Evolutionary conservation across 1,284 basidiomycete genomes (phyloP), one percentile per base, ranked within the genome.

Genomic region (Cryptococcus amylolentus): DNA sequence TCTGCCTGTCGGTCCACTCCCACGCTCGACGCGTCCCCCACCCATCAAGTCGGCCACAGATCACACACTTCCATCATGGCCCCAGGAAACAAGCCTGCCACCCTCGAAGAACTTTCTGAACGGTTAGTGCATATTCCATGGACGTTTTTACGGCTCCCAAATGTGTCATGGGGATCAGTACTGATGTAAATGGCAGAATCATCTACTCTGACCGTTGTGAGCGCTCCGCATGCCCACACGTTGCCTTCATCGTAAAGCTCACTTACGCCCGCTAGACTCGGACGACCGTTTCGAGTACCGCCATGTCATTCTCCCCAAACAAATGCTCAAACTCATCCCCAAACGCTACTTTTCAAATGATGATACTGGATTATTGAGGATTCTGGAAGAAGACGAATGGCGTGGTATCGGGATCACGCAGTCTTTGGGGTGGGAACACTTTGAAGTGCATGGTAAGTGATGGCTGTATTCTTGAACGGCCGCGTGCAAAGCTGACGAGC

Each of bases 381-480:
- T 97, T 53, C 79, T 97, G 53, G 79, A 83, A 4, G 94, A 97
- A 73, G 77, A 84, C 43, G 94, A 98, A 78, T 98, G 94, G 94
- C 83, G 94, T 71, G 89, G 89, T 1, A 93, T 98, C 58, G 94
- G 94, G 12, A 96, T 96, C 69, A 91, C 89, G 35, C 94, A 97
- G 77, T 93, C 90, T 76, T 80, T 95, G 49, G 94, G 94, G 10
- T 98, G 94, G 94, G 89, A 93, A 73, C 93, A 97, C 70, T 97
- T 96, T 69, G 94, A 95, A 80, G 91, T 96, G 40, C 94, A 96
- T 72, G 89, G 91, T 92, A 67, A 70, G 86, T 77, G 28, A 26
- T 26, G n/a, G 14, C 35, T 8, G 26, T 18, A 20, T 9, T 46
- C 8, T 38, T 16, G 5, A 14, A 43, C 28, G n/a, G n/a, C n/a